Conservation (phyloP, 202 grass and related monocot species). For the Setaria viridis region DNA sequence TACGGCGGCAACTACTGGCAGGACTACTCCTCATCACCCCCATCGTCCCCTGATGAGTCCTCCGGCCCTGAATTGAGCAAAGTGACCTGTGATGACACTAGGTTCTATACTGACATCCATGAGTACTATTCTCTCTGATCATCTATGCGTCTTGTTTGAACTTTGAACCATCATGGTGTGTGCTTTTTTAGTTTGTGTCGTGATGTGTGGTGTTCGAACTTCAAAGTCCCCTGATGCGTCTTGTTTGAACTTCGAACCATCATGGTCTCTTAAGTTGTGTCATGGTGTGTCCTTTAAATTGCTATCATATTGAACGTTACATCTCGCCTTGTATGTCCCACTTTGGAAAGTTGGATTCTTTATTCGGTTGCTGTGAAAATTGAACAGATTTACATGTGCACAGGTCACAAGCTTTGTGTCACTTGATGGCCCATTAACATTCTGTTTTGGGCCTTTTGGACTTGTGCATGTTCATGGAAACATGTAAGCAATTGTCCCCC, state of each 20-base stretch:
- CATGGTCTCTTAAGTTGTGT: not conserved
- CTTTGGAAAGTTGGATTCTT: not conserved
- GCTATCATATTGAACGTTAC: not conserved
- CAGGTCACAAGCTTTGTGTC: not conserved
- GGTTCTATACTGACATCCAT: not conserved
- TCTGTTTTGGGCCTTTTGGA: not conserved
- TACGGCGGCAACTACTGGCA: not conserved
- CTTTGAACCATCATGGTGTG: not conserved
- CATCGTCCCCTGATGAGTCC: not conserved
- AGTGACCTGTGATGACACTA: constrained; percentile 14
- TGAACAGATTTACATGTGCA: not conserved
- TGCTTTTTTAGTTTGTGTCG: too few species aligned
- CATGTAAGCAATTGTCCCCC: too few species aligned
- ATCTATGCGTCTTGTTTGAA: not conserved
- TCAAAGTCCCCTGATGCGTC: too few species aligned
- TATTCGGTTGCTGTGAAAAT: not conserved
- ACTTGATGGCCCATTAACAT: not conserved
- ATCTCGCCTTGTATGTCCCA: not conserved
- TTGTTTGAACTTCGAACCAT: too few species aligned
- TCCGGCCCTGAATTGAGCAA: not conserved
- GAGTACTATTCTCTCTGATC: not conserved
- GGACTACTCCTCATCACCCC: not conserved
- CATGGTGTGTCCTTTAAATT: not conserved
- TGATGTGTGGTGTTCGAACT: too few species aligned
- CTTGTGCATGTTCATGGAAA: not conserved